Conservation (phyloP, 352 stramenopile genomes). For the Globisporangium nodosum region DNA sequence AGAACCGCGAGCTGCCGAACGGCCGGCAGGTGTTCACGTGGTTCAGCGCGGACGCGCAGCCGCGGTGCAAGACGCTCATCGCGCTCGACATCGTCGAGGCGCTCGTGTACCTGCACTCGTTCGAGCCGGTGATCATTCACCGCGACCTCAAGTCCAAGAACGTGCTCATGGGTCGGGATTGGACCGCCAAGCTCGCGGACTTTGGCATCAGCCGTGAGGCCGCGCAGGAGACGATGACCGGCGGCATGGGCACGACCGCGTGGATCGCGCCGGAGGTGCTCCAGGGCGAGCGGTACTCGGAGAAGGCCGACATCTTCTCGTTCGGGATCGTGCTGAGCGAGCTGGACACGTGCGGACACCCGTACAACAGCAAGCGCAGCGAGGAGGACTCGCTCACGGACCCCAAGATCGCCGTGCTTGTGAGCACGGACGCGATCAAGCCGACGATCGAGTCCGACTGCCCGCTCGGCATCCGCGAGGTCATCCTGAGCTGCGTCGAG, state of each 20-base stretch:
- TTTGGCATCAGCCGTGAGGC: slow-evolving; percentile 42
- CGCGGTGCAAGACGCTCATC: slow-evolving; percentile 28
- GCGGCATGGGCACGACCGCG: no score
- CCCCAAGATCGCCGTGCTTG: slow-evolving; percentile 34
- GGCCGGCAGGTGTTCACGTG: slow-evolving; percentile 7
- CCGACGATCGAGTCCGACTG: slow-evolving; percentile 43
- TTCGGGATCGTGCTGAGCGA: no score
- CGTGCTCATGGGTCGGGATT: slow-evolving; percentile 28
- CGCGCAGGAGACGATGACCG: no score
- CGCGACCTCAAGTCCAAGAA: slow-evolving; percentile 48
- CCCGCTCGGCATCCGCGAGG: slow-evolving; percentile 25
- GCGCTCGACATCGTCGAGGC: slow-evolving; percentile 41
- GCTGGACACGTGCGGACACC: neutral
- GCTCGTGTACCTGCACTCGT: slow-evolving; percentile 49
- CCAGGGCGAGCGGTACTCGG: no score
- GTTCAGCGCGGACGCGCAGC: neutral
- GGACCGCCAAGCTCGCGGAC: slow-evolving; percentile 42
- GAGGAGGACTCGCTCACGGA: slow-evolving; percentile 1
- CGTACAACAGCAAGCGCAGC: slow-evolving; percentile 3
- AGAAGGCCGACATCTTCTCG: no score
- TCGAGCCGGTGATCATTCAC: slow-evolving; percentile 41
- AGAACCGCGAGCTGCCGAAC: slow-evolving; percentile 1
- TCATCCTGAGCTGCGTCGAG: no score
- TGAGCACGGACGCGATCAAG: slow-evolving; percentile 35
- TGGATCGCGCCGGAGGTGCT: no score